phyloP scores from a whole-genome alignment of 106 monocot genomes.

The Dendrobium officinale region DNA sequence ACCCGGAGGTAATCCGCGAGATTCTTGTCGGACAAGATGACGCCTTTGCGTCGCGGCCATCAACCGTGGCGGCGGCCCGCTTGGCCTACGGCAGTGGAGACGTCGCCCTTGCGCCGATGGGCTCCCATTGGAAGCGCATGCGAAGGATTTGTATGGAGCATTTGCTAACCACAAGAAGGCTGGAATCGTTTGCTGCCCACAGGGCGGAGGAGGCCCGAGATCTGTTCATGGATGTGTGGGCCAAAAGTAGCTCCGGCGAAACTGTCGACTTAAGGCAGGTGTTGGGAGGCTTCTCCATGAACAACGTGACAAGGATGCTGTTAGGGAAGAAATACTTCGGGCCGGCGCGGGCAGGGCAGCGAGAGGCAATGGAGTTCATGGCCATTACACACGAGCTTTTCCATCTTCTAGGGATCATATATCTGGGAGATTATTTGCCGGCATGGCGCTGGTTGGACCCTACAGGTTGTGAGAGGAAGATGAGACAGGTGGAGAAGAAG shows the following conservation, averaged over 20 bases:
- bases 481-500: constrained; percentile 81
- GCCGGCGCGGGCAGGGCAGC: constrained; percentile 10
- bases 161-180: constrained; percentile 60
- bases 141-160: constrained; percentile 90
- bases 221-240: constrained; percentile 12
- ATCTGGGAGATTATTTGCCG: constrained; percentile 77
- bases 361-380: constrained; percentile 76
- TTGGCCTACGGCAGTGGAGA: constrained; percentile 77
- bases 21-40: constrained; percentile 80
- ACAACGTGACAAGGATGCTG: constrained; percentile 96
- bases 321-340: constrained; percentile 83
- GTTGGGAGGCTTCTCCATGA: constrained; percentile 72
- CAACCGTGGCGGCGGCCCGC: constrained; percentile 55
- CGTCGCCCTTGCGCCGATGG: constrained; percentile 77
- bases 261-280: constrained; percentile 21
- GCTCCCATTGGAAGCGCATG: constrained; percentile 83
- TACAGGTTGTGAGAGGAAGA: constrained; percentile 72
- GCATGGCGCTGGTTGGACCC: constrained; percentile 81
- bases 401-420: constrained; percentile 52
- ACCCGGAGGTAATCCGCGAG: constrained; percentile 77
- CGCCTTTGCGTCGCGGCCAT: constrained; percentile 72
- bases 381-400: constrained; percentile 77
- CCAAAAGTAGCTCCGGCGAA: neutral
- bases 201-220: constrained; percentile 28
- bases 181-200: constrained; percentile 62